phyloP scores from a whole-genome alignment of 768 basidiomycete genomes.

The Leccinellum luteum region DNA sequence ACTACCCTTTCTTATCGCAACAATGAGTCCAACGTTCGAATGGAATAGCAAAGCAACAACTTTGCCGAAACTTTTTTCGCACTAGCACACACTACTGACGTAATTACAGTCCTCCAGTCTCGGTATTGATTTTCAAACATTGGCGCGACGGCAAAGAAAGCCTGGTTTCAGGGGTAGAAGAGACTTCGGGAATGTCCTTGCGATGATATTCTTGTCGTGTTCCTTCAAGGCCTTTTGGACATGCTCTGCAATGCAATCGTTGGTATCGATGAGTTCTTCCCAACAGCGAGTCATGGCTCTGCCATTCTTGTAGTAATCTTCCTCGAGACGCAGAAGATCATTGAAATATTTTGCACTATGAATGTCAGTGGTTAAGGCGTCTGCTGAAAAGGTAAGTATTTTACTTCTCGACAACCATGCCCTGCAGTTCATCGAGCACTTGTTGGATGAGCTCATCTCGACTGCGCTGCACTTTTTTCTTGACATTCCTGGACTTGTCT shows the following conservation, averaged over 20 bases:
- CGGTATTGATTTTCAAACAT: slow-evolving; percentile 1
- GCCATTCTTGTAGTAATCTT: slow-evolving; percentile 47
- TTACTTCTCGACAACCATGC: slow-evolving; percentile 37
- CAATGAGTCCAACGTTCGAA: not conserved
- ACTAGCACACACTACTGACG: not conserved
- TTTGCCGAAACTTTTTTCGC: not conserved
- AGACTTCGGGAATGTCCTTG: slow-evolving; percentile 48
- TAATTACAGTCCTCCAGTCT: not conserved
- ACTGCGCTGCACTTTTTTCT: slow-evolving; percentile 42
- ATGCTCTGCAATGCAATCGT: slow-evolving; percentile 34
- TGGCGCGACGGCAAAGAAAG: slow-evolving; percentile 7
- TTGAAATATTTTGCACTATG: slow-evolving; percentile 52
- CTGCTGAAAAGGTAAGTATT: not conserved
- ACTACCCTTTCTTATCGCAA: not conserved
- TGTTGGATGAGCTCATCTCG: slow-evolving; percentile 46
- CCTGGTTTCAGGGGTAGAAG: slow-evolving; percentile 36
- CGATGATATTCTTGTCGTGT: slow-evolving; percentile 47
- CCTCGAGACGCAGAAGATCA: slow-evolving; percentile 51
- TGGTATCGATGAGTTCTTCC: slow-evolving; percentile 42
- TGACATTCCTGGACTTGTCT: slow-evolving; percentile 46
- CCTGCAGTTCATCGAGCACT: slow-evolving; percentile 42
- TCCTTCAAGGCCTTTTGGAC: slow-evolving; percentile 42
- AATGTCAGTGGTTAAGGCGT: slow-evolving; percentile 3
- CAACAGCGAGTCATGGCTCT: slow-evolving; percentile 38
- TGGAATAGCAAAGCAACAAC: not conserved